Percentiles rank a stretch among this genome's conserved stretches.
phyloP scores from a whole-genome alignment of 202 grass and related monocot genomes.

The Bolboschoenoplectus hybrid region DNA sequence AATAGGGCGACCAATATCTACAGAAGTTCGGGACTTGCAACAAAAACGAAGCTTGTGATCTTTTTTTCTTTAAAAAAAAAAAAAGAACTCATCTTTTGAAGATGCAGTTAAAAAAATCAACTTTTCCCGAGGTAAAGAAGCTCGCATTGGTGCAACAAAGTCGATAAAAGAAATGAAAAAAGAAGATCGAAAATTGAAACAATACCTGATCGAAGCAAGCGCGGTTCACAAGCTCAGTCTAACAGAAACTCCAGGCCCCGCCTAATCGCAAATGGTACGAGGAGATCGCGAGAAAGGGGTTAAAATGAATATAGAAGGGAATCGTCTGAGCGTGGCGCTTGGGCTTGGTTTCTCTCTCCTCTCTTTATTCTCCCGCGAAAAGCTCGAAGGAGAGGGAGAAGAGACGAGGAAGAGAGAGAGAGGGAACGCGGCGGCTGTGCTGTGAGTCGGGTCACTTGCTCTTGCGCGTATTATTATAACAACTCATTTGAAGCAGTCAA shows the following conservation, averaged over 20 bases:
- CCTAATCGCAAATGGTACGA: not conserved
- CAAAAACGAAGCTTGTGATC: not conserved
- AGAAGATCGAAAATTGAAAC: not conserved
- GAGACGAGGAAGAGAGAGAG: not conserved
- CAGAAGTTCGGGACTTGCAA: not conserved
- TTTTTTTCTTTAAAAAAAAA: not conserved
- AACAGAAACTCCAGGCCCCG: not conserved
- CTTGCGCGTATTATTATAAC: not conserved
- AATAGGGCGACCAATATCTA: not conserved
- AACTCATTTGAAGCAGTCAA: too few relatives aligned
- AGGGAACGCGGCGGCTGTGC: not conserved
- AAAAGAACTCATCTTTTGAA: not conserved
- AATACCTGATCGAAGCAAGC: conserved; percentile 29
- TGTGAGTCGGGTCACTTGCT: not conserved
- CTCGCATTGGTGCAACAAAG: not conserved
- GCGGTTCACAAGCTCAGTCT: not conserved
- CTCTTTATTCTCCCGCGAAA: conserved; percentile 15
- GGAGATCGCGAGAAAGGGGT: conserved; percentile 10
- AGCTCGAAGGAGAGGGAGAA: too few relatives aligned
- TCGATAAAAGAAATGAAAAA: not conserved
- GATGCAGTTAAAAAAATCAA: too few relatives aligned
- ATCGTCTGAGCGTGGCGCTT: not conserved
- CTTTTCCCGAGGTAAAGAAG: not conserved
- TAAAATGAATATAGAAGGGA: not conserved
- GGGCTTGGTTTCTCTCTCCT: conserved; percentile 9